Percentiles rank a stretch among this genome's conserved stretches.
Evolutionary conservation across 345 rosid species (phyloP).

Genomic region (Syzygium grande): DNA sequence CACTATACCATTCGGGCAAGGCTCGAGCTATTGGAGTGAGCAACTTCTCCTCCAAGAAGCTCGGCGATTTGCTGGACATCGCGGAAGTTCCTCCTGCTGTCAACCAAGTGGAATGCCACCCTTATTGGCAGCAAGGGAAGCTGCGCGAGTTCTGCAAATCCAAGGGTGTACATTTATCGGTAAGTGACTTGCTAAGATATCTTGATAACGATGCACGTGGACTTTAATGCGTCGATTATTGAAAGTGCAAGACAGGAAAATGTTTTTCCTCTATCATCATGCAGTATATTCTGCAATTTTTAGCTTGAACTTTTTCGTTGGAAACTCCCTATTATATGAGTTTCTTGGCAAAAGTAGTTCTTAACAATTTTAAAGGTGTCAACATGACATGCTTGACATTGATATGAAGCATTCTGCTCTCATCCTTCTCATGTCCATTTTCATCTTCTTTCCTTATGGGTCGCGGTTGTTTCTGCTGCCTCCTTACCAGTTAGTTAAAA

Average conservation of each 20-base stretch:
- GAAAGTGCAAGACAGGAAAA: background rate
- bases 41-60: constrained; percentile 75
- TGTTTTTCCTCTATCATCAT: background rate
- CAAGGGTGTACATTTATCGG: constrained; percentile 67
- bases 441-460: background rate
- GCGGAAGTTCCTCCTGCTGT: constrained; percentile 84
- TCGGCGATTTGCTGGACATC: constrained; percentile 50
- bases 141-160: constrained; percentile 61
- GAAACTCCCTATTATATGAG: background rate
- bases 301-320: background rate
- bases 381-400: background rate
- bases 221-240: background rate
- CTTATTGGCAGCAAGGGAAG: constrained; percentile 73
- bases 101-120: constrained; percentile 81
- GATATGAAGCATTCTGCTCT: background rate
- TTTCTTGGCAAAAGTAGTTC: background rate
- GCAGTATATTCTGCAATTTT: background rate
- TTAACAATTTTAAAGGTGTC: background rate
- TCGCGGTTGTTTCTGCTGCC: background rate
- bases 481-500: too few relatives aligned
- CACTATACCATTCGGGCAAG: constrained; percentile 62
- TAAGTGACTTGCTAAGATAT: constrained; percentile 23
- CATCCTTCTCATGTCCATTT: background rate
- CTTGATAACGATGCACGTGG: background rate
- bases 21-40: constrained; percentile 77